A percentile compares a stretch with the other conserved stretches of the same genome.
phyloP scores from a whole-genome alignment of 352 stramenopile genomes.

The Phytophthora multivora region DNA sequence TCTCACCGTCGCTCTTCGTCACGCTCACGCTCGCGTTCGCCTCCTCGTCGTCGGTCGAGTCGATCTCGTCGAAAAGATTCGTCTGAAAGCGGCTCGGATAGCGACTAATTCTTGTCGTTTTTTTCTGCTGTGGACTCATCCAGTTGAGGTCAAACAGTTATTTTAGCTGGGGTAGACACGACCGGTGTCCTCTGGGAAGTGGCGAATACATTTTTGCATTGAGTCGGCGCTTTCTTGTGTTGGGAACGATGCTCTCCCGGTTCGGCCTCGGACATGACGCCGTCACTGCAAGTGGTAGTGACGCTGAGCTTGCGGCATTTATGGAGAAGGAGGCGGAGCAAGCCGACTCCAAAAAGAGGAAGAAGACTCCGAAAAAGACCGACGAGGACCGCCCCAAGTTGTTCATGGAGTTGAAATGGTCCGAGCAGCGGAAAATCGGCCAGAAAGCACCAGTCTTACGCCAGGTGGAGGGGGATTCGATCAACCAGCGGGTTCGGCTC shows the following conservation, averaged over 20 bases:
- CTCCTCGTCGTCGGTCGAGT: conserved; percentile 25
- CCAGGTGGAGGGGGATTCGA: conserved; percentile 72
- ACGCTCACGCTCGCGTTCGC: conserved; percentile 37
- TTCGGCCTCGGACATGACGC: conserved; percentile 19
- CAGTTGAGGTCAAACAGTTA: neutral
- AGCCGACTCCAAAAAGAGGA: conserved; percentile 40
- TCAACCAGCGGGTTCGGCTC: conserved; percentile 65
- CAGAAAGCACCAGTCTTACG: conserved; percentile 69
- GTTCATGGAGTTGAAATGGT: conserved; percentile 77
- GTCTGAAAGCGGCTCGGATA: conserved; percentile 18
- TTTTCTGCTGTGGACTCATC: neutral
- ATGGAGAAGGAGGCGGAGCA: conserved; percentile 52
- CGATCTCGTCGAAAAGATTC: conserved; percentile 31
- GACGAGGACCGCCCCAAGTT: conserved; percentile 56
- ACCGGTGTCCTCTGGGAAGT: conserved; percentile 4
- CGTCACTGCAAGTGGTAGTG: conserved; percentile 28
- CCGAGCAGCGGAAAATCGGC: conserved; percentile 62
- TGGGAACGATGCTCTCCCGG: conserved; percentile 16
- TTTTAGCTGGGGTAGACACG: conserved; percentile 13
- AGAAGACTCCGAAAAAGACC: conserved; percentile 25
- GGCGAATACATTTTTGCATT: conserved; percentile 33
- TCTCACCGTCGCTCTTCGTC: conserved; percentile 30
- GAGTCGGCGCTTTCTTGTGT: conserved; percentile 3
- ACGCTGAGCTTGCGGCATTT: conserved; percentile 59
- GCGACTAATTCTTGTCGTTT: conserved; percentile 19